A percentile compares a stretch with the other conserved stretches of the same genome.
phyloP scores from a whole-genome alignment of 1,284 basidiomycete species.

The Rhodotorula sp. region DNA sequence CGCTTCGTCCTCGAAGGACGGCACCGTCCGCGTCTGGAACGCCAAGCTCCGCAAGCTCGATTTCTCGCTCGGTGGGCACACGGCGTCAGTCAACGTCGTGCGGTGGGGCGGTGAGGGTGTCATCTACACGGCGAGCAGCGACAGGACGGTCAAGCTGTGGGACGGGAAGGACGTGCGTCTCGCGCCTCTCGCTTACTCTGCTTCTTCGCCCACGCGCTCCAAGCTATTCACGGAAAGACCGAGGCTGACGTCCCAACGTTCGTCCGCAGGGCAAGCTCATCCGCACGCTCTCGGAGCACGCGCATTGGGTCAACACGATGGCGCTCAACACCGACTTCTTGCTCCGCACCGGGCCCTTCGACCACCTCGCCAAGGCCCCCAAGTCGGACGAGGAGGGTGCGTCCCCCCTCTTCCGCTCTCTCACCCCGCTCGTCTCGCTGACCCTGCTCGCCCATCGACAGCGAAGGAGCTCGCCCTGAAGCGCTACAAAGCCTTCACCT shows the following conservation, averaged over 20 bases:
- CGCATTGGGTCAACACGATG: constrained; percentile 98
- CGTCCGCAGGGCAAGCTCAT: constrained; percentile 58
- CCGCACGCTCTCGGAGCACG: constrained; percentile 83
- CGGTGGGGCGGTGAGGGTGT: constrained; percentile 92
- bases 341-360: constrained; percentile 90
- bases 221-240: accelerated
- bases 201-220: not conserved
- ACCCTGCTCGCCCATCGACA: constrained; percentile 47
- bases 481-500: constrained; percentile 70
- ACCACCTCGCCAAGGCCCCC: constrained; percentile 76
- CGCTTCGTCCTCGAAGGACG: constrained; percentile 94
- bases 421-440: constrained; percentile 4
- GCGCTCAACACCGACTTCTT: constrained; percentile 94
- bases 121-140: constrained; percentile 90
- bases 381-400: constrained; percentile 75
- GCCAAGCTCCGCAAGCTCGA: constrained; percentile 70
- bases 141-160: constrained; percentile 93
- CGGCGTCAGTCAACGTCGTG: constrained; percentile 90
- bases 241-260: not conserved
- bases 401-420: constrained; percentile 27
- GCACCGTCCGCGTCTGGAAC: constrained; percentile 92
- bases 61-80: constrained; percentile 89
- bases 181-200: not conserved
- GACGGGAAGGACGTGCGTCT: constrained; percentile 68
- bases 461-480: constrained; percentile 72